phyloP scores from a whole-genome alignment of 805 yeast genomes.

The Clavispora carvajalis region DNA sequence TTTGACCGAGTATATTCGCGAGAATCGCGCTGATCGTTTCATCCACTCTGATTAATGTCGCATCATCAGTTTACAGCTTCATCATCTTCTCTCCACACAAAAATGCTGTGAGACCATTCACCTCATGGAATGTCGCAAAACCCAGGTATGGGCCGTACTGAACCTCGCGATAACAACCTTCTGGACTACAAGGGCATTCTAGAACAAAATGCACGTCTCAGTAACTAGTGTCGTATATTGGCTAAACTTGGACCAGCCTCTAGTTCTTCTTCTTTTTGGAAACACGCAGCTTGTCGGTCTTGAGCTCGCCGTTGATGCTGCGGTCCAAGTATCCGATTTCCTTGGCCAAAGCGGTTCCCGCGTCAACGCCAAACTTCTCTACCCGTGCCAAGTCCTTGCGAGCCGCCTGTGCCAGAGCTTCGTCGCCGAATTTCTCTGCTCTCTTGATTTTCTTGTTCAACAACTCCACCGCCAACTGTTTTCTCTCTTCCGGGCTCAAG shows the following conservation, averaged over 20 bases:
- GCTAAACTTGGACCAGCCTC: background rate
- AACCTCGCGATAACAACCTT: too few species aligned
- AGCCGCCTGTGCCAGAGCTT: constrained; percentile 47
- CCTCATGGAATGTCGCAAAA: too few species aligned
- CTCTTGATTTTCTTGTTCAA: constrained; percentile 64
- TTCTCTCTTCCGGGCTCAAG: constrained; percentile 64
- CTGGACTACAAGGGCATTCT: too few species aligned
- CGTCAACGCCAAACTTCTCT: constrained; percentile 78
- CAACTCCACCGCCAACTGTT: constrained; percentile 60
- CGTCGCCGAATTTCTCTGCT: constrained; percentile 74
- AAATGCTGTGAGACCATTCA: too few species aligned
- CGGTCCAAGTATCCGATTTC: constrained; percentile 55
- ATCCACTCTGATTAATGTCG: too few species aligned
- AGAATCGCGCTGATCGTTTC: too few species aligned
- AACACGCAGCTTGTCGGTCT: constrained; percentile 7
- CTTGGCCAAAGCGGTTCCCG: constrained; percentile 58
- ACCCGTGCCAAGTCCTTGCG: constrained; percentile 64
- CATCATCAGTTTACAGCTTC: too few species aligned
- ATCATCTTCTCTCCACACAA: too few species aligned
- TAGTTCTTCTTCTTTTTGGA: constrained; percentile 9
- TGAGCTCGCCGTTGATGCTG: constrained; percentile 22
- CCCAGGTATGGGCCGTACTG: too few species aligned
- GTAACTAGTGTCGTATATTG: background rate
- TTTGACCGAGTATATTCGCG: too few species aligned
- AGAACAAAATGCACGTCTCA: too few species aligned